Evolutionary conservation across 2,329 filamentous ascomycete genomes (phyloP), one percentile per base, ranked within the genome.

Genomic region (Cladosporium cucumerinum): DNA sequence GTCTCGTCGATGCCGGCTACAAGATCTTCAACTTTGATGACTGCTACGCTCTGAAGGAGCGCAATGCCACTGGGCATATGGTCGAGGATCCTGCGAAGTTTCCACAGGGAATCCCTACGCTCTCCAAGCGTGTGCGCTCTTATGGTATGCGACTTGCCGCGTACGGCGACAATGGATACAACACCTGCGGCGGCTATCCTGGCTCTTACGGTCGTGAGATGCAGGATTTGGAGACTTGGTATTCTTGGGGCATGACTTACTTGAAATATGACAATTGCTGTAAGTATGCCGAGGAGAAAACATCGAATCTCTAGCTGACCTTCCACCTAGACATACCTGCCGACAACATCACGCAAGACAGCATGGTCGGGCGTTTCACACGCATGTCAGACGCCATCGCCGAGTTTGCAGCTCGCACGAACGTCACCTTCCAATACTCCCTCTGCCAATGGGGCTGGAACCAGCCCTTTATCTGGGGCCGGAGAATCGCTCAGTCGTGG

Each of bases 311-410:
- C 14, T 7, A n/a, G 2, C 21, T 57, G 21, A 57, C 54, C 11
- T 14, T 2, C 3, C 18, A 18, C 1, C 25, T 26, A 65, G 65
- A 70, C 54, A 70, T 71, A 5, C 70, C 70, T 14, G 70, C 67
- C 49, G 73, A 75, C 65, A 72, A 71, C 23, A 63, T 73, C 7
- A 73, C 72, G 7, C 67, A 72, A 46, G 69, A 72, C 39, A 74
- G 73, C 48, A 69, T 73, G 61, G 67, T 70, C 55, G 72, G 71
- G 5, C 68, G 71, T 11, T 75, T 70, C 58, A 61, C 61, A 46
- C 69, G 71, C 26, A 75, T 75, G 73, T 65, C 68, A 5, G 58
- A 67, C 11, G 65, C 69, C 51, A 66, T 81, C 66, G 25, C 63
- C 61, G 57, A 68, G 46, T 66, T 70, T 61, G 49, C 69, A 51